Percentiles rank a stretch among this genome's conserved stretches.
Evolutionary conservation across 768 basidiomycete genomes (phyloP).

Genomic region (Amanita thiersii): DNA sequence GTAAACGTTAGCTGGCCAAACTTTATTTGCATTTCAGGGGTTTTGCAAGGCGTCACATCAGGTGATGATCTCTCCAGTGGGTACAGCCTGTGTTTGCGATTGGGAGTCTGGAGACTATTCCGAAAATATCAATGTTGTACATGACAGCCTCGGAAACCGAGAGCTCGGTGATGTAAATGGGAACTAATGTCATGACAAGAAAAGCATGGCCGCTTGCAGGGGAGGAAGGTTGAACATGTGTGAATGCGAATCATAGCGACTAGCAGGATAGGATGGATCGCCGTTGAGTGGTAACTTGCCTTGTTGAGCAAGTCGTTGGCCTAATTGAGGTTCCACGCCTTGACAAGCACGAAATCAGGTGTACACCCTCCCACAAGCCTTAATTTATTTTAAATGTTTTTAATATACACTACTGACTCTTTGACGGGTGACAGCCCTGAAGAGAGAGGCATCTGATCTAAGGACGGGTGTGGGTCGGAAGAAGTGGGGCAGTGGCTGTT

Average conservation of each 20-base stretch:
- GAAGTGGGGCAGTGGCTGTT: too few species aligned
- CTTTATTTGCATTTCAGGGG: slow-evolving; percentile 8
- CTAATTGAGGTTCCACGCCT: slow-evolving; percentile 1
- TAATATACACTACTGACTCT: too few species aligned
- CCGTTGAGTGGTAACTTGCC: neutral
- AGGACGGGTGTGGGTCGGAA: too few species aligned
- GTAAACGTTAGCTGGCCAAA: slow-evolving; percentile 6
- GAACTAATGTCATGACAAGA: too few species aligned
- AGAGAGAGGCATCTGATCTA: too few species aligned
- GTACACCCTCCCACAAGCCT: too few species aligned
- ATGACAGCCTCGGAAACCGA: slow-evolving; percentile 4
- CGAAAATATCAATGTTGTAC: neutral
- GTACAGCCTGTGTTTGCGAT: neutral
- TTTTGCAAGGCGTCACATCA: neutral
- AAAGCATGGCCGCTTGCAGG: too few species aligned
- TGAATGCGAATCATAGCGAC: too few species aligned
- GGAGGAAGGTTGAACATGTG: too few species aligned
- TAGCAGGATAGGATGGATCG: slow-evolving; percentile 2
- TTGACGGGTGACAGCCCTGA: too few species aligned
- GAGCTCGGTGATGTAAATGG: slow-evolving; percentile 6
- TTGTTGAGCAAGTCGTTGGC: slow-evolving; percentile 7
- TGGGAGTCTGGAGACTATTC: neutral
- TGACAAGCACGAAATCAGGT: slow-evolving; percentile 3
- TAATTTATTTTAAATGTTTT: too few species aligned
- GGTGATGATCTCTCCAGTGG: neutral